phyloP scores from a whole-genome alignment of 305 asterid species.

The Fraxinus angustifolia region DNA sequence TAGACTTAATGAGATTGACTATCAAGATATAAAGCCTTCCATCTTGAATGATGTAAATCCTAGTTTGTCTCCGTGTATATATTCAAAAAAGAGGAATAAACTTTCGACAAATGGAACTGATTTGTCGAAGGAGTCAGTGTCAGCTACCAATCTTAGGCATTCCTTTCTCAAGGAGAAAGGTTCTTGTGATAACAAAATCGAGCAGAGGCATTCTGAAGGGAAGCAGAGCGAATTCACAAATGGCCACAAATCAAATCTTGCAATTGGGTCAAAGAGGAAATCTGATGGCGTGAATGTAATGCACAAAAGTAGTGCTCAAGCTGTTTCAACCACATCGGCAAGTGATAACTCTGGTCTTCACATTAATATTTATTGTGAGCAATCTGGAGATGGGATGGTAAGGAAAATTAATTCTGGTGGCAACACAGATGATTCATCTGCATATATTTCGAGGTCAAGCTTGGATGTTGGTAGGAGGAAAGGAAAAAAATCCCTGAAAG shows the following conservation, averaged over 20 bases:
- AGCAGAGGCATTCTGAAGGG: conserved; percentile 31
- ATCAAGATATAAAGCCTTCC: conserved; percentile 34
- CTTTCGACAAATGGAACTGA: conserved; percentile 27
- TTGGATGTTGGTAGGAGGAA: conserved; percentile 35
- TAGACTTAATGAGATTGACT: conserved; percentile 36
- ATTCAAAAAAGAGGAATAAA: conserved; percentile 34
- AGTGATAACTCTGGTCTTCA: neutral
- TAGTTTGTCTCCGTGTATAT: conserved; percentile 27
- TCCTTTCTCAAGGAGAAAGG: conserved; percentile 28
- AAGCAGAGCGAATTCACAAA: conserved; percentile 44
- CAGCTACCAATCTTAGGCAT: conserved; percentile 32
- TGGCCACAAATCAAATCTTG: conserved; percentile 42
- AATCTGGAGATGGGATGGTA: conserved; percentile 27
- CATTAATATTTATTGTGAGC: conserved; percentile 18
- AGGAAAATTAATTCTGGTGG: conserved; percentile 33
- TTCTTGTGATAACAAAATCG: conserved; percentile 30
- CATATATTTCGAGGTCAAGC: conserved; percentile 31
- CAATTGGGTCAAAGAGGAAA: conserved; percentile 39
- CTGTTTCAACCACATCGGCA: conserved; percentile 19
- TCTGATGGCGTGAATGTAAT: conserved; percentile 30
- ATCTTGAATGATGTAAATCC: conserved; percentile 26
- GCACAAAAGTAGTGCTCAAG: conserved; percentile 30
- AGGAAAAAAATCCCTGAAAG: conserved; percentile 40
- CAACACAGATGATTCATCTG: conserved; percentile 32
- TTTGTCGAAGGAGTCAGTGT: conserved; percentile 31